Percentiles rank a stretch among this genome's conserved stretches.
These are phyloP conservation scores for California macrophylla DNA, from an alignment of 441 rosid species.

Conservation along the genomic window DNA sequence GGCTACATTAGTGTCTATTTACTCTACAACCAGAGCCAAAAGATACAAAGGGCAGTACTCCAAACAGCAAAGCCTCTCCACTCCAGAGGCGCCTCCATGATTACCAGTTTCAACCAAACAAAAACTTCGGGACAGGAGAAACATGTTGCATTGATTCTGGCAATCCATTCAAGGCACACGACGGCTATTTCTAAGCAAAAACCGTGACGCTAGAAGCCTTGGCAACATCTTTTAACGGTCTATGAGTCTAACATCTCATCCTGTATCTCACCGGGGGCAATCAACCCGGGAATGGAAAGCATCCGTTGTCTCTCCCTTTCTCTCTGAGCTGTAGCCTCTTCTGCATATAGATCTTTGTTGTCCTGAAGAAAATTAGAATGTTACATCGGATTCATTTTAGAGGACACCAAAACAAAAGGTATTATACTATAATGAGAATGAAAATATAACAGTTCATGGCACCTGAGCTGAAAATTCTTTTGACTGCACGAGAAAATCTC, in stretches of 20 bases:
- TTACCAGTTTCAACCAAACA: constrained; percentile 20
- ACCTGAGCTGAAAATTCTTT: constrained; percentile 91
- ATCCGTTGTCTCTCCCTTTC: constrained; percentile 87
- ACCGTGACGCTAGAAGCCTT: constrained; percentile 27
- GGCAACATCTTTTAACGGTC: constrained; percentile 16
- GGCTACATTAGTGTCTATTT: not conserved
- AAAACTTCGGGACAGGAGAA: constrained; percentile 19
- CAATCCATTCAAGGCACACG: constrained; percentile 19
- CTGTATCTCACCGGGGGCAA: constrained; percentile 93
- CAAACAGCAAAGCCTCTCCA: constrained; percentile 13
- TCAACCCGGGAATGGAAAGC: constrained; percentile 94
- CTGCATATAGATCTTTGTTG: constrained; percentile 93
- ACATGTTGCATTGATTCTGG: constrained; percentile 24
- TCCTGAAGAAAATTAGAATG: constrained; percentile 42
- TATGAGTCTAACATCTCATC: constrained; percentile 96
- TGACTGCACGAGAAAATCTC: constrained; percentile 91
- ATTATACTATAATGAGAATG: not conserved
- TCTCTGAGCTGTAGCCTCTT: constrained; percentile 89
- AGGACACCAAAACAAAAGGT: not conserved
- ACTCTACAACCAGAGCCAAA: not conserved
- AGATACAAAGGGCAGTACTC: not conserved
- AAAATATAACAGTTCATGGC: not conserved
- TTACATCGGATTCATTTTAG: not conserved
- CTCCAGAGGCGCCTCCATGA: constrained; percentile 12
- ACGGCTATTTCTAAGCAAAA: constrained; percentile 20